Evolutionary conservation across 371 early-diverging fungal genomes (phyloP), one percentile per base, ranked within the genome.

Genomic region (Gilbertella persicaria): DNA sequence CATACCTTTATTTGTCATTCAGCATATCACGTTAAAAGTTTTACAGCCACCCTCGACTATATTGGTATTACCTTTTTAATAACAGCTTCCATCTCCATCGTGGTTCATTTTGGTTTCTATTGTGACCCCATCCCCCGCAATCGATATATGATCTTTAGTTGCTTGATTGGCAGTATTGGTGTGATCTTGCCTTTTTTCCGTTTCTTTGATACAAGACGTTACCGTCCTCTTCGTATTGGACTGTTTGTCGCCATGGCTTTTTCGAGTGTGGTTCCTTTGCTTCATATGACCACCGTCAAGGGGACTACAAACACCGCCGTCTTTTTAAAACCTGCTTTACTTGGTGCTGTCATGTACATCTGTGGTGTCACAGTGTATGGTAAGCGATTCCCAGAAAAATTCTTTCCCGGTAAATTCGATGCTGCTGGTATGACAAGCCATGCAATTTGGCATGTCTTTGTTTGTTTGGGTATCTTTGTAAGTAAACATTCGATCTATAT

Each of bases 381-480:
- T n/a, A 62, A 59, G 38, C 78, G 86, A 24, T 79, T 84, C 53
- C 93, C 91, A 12, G 91, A 93, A 71, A 81, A 86, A 60, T 73
- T 75, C 50, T 82, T 67, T 45, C 90, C 90, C n/a, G 92, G 92
- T 10, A 62, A 70, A 53, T 89, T 90, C 68, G 91, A 93, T 64
- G 66, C 74, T 46, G 67, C 83, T 55, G 83, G 84, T 45, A 67
- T 77, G 67, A 84, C 87, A 46, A 85, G 86, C 41, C 92, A 92
- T 67, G 86, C 85, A 39, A 73, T 87, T 44, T 92, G 92, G 92
- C 92, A 92, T 63, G 59, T 86, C 13, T 79, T 79, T 66, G 89
- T 90, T 6, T 77, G 85, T 17, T 69, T 78, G 5, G 89, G 86
- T 5, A 84, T 85, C 23, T 83, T 67, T 49, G 74, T 73, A 67